A percentile compares a stretch with the other conserved stretches of the same genome.
phyloP scores from a whole-genome alignment of 2,329 filamentous ascomycete genomes.

The Colletotrichum horii region DNA sequence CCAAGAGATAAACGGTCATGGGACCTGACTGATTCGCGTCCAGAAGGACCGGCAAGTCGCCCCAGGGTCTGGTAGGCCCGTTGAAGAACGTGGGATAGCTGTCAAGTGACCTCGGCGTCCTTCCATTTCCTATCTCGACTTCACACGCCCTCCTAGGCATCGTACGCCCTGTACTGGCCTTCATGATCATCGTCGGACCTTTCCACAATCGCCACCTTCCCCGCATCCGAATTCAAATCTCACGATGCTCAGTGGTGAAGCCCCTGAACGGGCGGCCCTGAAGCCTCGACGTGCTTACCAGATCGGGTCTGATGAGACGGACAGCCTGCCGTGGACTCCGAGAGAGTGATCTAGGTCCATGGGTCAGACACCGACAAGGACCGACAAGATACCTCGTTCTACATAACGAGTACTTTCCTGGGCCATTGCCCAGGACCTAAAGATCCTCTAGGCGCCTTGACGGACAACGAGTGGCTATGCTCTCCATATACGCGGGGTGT shows the following conservation, averaged over 20 bases:
- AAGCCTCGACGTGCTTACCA: background rate
- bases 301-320: background rate
- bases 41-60: background rate
- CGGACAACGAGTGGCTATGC: background rate
- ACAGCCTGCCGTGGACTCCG: constrained; percentile 3
- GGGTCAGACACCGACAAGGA: background rate
- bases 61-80: background rate
- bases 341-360: background rate
- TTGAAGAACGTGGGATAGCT: background rate
- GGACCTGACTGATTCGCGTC: background rate
- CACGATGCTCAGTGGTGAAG: constrained; percentile 18
- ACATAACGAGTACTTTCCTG: background rate
- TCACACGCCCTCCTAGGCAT: background rate
- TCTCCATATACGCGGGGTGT: background rate
- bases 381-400: background rate
- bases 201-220: constrained; percentile 21
- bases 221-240: background rate
- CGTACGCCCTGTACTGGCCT: background rate
- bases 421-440: background rate
- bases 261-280: background rate
- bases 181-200: background rate
- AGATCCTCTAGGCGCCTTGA: background rate
- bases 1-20: constrained; percentile 2
- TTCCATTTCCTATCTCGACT: constrained; percentile 13
- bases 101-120: constrained; percentile 12